Conservation (phyloP, 2,329 filamentous ascomycete species). For the Calonectria fujianensis region DNA sequence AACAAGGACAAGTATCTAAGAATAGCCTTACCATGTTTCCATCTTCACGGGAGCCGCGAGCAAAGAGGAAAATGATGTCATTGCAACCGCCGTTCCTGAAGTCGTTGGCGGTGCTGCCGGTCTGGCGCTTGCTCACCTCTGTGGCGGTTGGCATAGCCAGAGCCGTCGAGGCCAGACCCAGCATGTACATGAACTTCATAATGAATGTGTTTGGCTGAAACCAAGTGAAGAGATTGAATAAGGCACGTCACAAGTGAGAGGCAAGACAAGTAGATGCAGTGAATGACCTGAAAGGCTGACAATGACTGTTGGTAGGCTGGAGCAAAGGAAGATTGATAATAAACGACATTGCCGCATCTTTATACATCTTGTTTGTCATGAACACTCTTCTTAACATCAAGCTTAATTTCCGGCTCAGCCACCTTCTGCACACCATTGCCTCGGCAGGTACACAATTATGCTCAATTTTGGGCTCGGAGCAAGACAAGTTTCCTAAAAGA, state of each 20-base stretch:
- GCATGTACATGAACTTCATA: slow-evolving; percentile 20
- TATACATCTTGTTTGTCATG: background rate
- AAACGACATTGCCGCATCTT: background rate
- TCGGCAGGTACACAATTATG: background rate
- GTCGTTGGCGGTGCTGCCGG: slow-evolving; percentile 24
- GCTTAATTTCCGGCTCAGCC: background rate
- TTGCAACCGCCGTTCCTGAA: slow-evolving; percentile 22
- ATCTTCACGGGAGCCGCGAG: slow-evolving; percentile 22
- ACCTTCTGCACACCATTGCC: background rate
- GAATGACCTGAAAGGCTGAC: background rate
- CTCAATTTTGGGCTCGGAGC: slow-evolving; percentile 1
- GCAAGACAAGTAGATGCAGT: background rate
- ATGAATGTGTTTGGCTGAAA: background rate
- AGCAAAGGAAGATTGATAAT: no score
- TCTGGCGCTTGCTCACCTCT: slow-evolving; percentile 6
- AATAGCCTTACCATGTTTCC: slow-evolving; percentile 22
- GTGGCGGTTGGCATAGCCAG: background rate
- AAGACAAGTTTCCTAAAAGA: slow-evolving; percentile 9
- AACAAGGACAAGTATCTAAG: background rate
- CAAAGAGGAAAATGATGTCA: slow-evolving; percentile 22
- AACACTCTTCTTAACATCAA: background rate
- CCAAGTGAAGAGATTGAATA: background rate
- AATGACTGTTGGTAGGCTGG: background rate
- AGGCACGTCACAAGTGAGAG: background rate
- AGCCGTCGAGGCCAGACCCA: background rate